Conservation (phyloP, 768 basidiomycete genomes). For the Boletus subparvulus region DNA sequence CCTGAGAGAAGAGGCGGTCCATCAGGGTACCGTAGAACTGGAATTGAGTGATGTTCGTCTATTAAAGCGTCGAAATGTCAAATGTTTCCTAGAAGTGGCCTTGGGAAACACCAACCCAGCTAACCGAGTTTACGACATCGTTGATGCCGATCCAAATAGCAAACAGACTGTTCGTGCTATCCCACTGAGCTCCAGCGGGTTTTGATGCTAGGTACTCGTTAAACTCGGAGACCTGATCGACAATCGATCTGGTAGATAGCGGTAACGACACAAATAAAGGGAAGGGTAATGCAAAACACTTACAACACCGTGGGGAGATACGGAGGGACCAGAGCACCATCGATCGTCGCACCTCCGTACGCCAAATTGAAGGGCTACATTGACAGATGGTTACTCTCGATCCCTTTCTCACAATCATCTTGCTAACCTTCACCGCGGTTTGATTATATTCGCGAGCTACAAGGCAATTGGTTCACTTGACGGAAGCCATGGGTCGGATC, state of each 20-base stretch:
- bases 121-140: constrained; percentile 41
- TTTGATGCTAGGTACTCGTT: constrained; percentile 45
- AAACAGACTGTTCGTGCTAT: constrained; percentile 55
- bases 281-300: constrained; percentile 26
- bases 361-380: constrained; percentile 63
- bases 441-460: constrained; percentile 55
- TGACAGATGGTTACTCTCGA: background rate
- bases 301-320: constrained; percentile 51
- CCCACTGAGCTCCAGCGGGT: constrained; percentile 56
- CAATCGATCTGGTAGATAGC: constrained; percentile 17
- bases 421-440: constrained; percentile 46
- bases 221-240: constrained; percentile 64
- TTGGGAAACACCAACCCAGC: constrained; percentile 18
- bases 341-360: constrained; percentile 65
- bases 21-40: constrained; percentile 28
- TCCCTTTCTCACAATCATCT: background rate
- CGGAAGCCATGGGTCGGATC: background rate
- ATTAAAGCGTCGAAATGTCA: background rate
- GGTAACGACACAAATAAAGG: background rate
- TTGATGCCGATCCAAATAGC: constrained; percentile 74
- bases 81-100: background rate
- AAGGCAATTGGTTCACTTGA: constrained; percentile 5
- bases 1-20: constrained; percentile 30
- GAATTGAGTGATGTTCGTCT: constrained; percentile 25
- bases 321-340: constrained; percentile 54